Base-by-base conservation (phyloP, 2,329 filamentous ascomycete genomes). In the Helotiales sp. region DNA sequence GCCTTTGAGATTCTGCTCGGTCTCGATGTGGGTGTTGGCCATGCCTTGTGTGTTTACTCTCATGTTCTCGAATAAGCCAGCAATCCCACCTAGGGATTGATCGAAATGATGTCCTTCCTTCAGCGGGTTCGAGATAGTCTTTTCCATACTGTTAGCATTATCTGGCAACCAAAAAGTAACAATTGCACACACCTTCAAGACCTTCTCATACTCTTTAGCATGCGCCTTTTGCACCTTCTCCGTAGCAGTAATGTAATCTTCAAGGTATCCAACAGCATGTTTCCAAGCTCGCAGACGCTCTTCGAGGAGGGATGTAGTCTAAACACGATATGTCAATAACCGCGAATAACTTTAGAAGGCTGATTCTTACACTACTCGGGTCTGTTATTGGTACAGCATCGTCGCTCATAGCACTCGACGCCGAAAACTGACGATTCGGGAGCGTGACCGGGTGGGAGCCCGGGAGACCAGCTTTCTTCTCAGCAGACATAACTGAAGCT, bases 231-330 rank as follows among this genome's bases (percentile, higher is more conserved):
- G 88, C 58, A 91, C 81, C 80, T 93, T 97, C 74, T 96, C 92
- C 3, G 92, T 90, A 6, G 89, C 87, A 29, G 78, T 79, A 69
- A 98, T 81, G 73, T 97, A 99, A 52, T 96, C 91, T 75, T 98
- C 92, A 48, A 99, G 81, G 71, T 96, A 93, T 56, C 81, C 90
- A 62, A 92, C 90, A 60, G 93, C 91, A 73, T 98, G 93, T 74
- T 97, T 98, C 92, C 92, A 99, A 47, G 95, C 95, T 69, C 90
- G 89, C 60, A 99, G 81, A 64, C 95, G 86, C 78, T 98, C 91
- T 55, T 88, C 81, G 63, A 99, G 87, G 50, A 98, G 82, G 38
- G 83, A 87, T n/a, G 88, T 86, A 22, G 89, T 90, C 87, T 91
- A 63, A n/a, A 40, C 31, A 33, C 4, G 17, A 33, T 19, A 48